Evolutionary conservation across 148 eudicot genomes (phyloP).

Genomic region (Cornus suecica): DNA sequence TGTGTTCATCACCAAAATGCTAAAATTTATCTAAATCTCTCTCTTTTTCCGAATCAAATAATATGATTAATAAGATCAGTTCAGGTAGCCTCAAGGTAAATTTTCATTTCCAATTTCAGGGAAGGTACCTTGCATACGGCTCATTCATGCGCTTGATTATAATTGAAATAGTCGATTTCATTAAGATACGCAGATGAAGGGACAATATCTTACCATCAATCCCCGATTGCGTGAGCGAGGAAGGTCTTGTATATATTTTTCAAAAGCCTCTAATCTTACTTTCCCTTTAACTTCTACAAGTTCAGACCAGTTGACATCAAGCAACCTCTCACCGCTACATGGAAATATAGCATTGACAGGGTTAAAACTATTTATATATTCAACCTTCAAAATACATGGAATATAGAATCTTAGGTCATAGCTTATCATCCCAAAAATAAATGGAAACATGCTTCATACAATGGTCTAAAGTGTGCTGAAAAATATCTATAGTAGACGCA

Average conservation of each 20-base stretch:
- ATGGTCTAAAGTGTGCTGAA: background rate
- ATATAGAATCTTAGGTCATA: background rate
- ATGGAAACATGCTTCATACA: background rate
- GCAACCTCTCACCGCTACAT: conserved; percentile 88
- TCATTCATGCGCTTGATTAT: conserved; percentile 3
- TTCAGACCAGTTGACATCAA: conserved; percentile 58
- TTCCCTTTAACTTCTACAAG: conserved; percentile 78
- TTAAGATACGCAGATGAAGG: background rate
- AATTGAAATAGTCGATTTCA: conserved; percentile 3
- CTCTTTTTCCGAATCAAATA: background rate
- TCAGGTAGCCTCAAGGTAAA: background rate
- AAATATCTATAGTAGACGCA: conserved; percentile 4
- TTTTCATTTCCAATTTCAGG: background rate
- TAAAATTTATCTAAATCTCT: background rate
- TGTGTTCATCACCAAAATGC: background rate
- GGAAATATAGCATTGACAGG: conserved; percentile 25
- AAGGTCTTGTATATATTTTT: conserved; percentile 83
- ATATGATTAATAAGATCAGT: background rate
- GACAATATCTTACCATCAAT: conserved; percentile 64
- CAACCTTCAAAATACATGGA: conserved; percentile 3
- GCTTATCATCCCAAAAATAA: background rate
- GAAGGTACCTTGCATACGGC: background rate
- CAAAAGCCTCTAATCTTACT: conserved; percentile 78
- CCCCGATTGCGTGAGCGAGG: conserved; percentile 81
- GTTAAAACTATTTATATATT: conserved; percentile 24